phyloP scores from a whole-genome alignment of 2,329 filamentous ascomycete genomes.

The Calonectria montana region DNA sequence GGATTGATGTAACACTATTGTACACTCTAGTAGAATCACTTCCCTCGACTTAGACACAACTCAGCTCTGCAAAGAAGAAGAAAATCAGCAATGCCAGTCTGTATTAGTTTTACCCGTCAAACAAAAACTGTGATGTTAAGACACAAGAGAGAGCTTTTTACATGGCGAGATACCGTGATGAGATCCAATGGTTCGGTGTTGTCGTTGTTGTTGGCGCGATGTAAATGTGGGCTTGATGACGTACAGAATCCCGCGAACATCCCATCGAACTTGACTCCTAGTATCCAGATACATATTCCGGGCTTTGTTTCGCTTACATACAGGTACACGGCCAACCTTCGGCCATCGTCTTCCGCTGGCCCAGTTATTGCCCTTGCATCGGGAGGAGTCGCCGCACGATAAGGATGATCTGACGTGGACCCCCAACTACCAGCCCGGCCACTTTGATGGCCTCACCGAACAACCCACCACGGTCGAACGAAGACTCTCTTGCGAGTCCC shows the following conservation, averaged over 20 bases:
- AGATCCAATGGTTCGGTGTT: background rate
- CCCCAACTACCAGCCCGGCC: slow-evolving; percentile 38
- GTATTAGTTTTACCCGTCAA: background rate
- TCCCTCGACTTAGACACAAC: slow-evolving; percentile 32
- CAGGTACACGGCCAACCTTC: slow-evolving; percentile 4
- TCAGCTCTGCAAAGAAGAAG: slow-evolving; percentile 2
- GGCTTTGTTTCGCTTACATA: background rate
- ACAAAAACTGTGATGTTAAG: background rate
- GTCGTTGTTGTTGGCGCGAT: background rate
- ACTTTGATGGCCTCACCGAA: slow-evolving; percentile 22
- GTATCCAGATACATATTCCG: background rate
- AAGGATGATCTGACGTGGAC: slow-evolving; percentile 45
- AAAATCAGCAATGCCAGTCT: background rate
- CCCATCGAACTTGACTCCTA: background rate
- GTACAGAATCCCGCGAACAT: slow-evolving; percentile 6
- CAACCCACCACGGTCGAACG: slow-evolving; percentile 5
- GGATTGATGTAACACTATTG: slow-evolving; percentile 18
- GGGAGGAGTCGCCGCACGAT: slow-evolving; percentile 34
- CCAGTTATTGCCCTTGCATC: slow-evolving; percentile 19
- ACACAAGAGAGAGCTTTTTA: background rate
- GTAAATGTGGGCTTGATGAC: slow-evolving; percentile 7
- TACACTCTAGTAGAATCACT: slow-evolving; percentile 35
- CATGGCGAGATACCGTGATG: background rate
- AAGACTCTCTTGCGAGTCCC: slow-evolving; percentile 21
- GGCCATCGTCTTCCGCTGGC: slow-evolving; percentile 18